Evolutionary conservation across 2,329 filamentous ascomycete genomes (phyloP).

Genomic region (Colletotrichum phormii): DNA sequence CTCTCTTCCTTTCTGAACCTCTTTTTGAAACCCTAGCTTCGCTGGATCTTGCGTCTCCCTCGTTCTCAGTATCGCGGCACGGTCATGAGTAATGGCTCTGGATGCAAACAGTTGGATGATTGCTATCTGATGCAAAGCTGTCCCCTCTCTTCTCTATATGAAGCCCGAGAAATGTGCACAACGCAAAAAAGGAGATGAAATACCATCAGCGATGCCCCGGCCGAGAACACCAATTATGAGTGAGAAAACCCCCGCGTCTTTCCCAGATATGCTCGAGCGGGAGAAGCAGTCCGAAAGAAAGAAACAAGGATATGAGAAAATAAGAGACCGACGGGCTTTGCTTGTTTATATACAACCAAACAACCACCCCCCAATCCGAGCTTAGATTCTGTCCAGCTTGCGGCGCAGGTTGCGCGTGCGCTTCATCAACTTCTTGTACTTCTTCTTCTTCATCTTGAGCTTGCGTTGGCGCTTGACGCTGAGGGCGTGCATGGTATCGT

Average conservation of each 20-base stretch:
- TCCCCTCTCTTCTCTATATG: constrained; percentile 30
- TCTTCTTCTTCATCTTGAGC: constrained; percentile 99
- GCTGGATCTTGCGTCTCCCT: background rate
- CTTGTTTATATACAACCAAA: constrained; percentile 41
- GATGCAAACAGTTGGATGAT: constrained; percentile 34
- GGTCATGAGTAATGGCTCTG: constrained; percentile 16
- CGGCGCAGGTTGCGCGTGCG: constrained; percentile 88
- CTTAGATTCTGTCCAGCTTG: constrained; percentile 78
- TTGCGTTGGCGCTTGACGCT: constrained; percentile 93
- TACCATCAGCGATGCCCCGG: constrained; percentile 20
- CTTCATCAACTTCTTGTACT: constrained; percentile 99
- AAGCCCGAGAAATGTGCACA: constrained; percentile 21
- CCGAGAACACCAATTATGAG: constrained; percentile 33
- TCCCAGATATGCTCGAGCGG: constrained; percentile 38
- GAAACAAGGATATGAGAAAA: constrained; percentile 29
- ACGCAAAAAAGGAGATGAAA: constrained; percentile 13
- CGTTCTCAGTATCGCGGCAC: constrained; percentile 12
- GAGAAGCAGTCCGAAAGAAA: background rate
- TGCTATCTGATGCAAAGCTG: constrained; percentile 36
- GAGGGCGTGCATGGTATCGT: constrained; percentile 77
- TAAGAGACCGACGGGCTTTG: constrained; percentile 23
- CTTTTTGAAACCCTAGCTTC: no score
- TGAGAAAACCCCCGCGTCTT: background rate
- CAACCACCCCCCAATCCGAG: background rate
- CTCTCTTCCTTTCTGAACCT: background rate